Percentiles rank a stretch among this genome's conserved stretches.
phyloP scores from a whole-genome alignment of 1,139 yeast species.

The Eremothecium coryli region DNA sequence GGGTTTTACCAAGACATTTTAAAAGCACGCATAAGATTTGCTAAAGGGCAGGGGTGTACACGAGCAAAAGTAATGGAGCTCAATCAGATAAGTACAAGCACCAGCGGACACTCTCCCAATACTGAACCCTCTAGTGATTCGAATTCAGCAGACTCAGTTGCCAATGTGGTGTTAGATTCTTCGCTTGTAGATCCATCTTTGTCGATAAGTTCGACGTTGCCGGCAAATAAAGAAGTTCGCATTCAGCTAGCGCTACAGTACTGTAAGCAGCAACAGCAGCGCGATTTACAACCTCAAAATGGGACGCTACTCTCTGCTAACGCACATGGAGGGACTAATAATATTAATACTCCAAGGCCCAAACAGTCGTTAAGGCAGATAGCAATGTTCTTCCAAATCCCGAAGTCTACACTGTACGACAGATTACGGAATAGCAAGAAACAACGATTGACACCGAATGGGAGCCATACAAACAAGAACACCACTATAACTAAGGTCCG shows the following conservation, averaged over 20 bases:
- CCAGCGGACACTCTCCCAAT: not conserved
- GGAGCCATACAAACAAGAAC: not conserved
- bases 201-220: constrained; percentile 4
- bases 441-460: constrained; percentile 1
- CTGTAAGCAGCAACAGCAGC: constrained; percentile 7
- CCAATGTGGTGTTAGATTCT: not conserved
- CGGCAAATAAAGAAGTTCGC: constrained; percentile 20
- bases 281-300: not conserved
- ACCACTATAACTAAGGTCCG: not conserved
- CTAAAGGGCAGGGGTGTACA: no score
- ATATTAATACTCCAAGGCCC: constrained; percentile 9
- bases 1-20: no score
- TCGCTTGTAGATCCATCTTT: constrained; percentile 2
- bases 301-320: not conserved
- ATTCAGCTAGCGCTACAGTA: constrained; percentile 20
- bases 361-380: constrained; percentile 22
- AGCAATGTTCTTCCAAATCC: constrained; percentile 21
- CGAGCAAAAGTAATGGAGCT: no score
- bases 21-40: no score
- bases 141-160: not conserved
- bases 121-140: not conserved
- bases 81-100: constrained; percentile 1
- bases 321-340: constrained; percentile 13
- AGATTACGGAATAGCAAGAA: constrained; percentile 14
- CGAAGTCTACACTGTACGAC: constrained; percentile 23